phyloP scores from a whole-genome alignment of 2,329 filamentous ascomycete species.

The Fusarium sp. region DNA sequence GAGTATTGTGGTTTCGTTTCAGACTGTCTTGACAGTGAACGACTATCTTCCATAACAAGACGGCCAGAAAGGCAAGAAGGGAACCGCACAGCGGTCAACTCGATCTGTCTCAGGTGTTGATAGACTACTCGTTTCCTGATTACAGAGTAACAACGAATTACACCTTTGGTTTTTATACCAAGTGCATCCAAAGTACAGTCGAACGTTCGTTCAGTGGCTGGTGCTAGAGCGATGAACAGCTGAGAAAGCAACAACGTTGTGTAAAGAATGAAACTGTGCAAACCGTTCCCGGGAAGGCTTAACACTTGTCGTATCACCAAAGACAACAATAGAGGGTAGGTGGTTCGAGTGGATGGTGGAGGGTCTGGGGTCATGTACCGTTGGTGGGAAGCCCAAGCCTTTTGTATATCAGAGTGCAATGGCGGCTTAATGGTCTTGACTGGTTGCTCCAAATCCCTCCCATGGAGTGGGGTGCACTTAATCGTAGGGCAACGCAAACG shows the following conservation, averaged over 20 bases:
- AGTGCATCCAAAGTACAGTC: constrained; percentile 15
- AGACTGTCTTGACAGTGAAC: constrained; percentile 48
- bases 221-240: constrained; percentile 8
- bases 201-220: constrained; percentile 11
- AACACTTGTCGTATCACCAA: constrained; percentile 23
- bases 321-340: constrained; percentile 15
- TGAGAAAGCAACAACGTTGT: constrained; percentile 16
- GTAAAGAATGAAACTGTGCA: constrained; percentile 33
- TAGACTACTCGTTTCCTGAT: constrained; percentile 1
- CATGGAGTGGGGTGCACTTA: constrained; percentile 39
- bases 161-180: constrained; percentile 30
- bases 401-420: constrained; percentile 51
- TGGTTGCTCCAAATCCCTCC: constrained; percentile 39
- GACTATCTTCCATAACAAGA: constrained; percentile 58
- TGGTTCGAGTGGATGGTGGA: constrained; percentile 22
- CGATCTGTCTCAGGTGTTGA: constrained; percentile 23
- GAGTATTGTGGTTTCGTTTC: constrained; percentile 45
- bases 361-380: constrained; percentile 28
- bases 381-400: constrained; percentile 44
- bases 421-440: constrained; percentile 43
- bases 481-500: constrained; percentile 52
- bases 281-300: constrained; percentile 9
- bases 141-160: neutral
- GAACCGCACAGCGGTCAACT: constrained; percentile 39
- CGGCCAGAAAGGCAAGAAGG: constrained; percentile 29